These are phyloP conservation scores for Zopfochytrium polystomum DNA, from an alignment of 371 early-diverging fungal species.

Conservation along the genomic window DNA sequence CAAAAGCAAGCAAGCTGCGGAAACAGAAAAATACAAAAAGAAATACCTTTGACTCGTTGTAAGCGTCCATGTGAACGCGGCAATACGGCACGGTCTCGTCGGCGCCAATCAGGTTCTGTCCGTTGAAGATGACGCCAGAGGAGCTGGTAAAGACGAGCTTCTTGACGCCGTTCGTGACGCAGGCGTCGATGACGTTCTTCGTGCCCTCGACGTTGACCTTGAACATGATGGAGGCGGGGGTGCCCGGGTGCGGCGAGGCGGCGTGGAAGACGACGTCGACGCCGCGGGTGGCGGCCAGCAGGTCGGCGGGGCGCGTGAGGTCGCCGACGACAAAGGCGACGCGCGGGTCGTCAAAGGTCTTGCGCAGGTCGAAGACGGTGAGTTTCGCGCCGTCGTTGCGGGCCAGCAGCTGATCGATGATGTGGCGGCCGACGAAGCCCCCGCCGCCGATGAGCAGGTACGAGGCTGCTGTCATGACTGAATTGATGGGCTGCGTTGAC, in stretches of 20 bases:
- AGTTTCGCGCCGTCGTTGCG: conserved; percentile 56
- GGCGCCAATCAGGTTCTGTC: conserved; percentile 70
- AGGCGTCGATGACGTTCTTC: conserved; percentile 74
- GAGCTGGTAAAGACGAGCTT: conserved; percentile 83
- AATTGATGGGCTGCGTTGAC: too few species aligned
- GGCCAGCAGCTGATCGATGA: conserved; percentile 70
- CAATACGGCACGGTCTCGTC: conserved; percentile 76
- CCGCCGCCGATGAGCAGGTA: conserved; percentile 82
- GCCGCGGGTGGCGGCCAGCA: conserved; percentile 55
- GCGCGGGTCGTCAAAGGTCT: conserved; percentile 50
- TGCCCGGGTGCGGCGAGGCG: conserved; percentile 78
- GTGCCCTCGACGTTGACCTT: conserved; percentile 83
- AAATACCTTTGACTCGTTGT: conserved; percentile 84
- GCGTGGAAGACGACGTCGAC: conserved; percentile 84
- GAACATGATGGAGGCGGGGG: conserved; percentile 48
- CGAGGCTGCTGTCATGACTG: too few species aligned
- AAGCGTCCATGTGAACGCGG: conserved; percentile 74
- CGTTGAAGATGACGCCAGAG: conserved; percentile 85
- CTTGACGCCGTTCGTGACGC: conserved; percentile 61
- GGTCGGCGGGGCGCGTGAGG: conserved; percentile 64
- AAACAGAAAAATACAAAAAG: conserved; percentile 9
- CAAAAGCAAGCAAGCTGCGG: conserved; percentile 2
- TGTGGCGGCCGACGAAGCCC: conserved; percentile 82
- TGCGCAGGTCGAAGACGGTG: conserved; percentile 69
- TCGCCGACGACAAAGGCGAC: conserved; percentile 70